These are phyloP conservation scores for Brettanomyces sp. DNA, from an alignment of 805 yeast species.

Conservation along the genomic window DNA sequence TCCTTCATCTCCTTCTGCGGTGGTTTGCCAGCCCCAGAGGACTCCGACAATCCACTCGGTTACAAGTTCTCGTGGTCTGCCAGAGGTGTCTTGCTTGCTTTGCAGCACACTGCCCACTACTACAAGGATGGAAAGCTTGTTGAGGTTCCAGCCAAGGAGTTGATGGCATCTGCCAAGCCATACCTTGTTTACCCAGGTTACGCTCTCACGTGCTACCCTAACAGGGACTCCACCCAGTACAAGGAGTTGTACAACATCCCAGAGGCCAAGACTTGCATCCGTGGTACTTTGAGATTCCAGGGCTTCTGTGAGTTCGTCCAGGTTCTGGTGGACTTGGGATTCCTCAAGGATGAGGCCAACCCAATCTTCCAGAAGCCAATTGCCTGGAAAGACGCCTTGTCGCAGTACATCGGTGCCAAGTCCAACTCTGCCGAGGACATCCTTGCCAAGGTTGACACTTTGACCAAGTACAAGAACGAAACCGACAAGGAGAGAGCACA, in stretches of 20 bases:
- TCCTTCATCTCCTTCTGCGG: constrained; percentile 97
- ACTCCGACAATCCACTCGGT: constrained; percentile 95
- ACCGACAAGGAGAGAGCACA: constrained; percentile 82
- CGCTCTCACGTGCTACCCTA: constrained; percentile 92
- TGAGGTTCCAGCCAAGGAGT: constrained; percentile 74
- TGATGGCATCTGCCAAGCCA: constrained; percentile 92
- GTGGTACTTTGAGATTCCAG: constrained; percentile 96
- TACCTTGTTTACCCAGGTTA: constrained; percentile 94
- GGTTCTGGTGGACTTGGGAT: constrained; percentile 88
- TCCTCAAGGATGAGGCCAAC: constrained; percentile 69
- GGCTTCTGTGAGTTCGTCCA: constrained; percentile 98
- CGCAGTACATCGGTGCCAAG: constrained; percentile 63
- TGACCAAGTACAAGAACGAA: constrained; percentile 71
- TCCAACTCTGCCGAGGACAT: constrained; percentile 67
- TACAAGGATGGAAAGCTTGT: constrained; percentile 80
- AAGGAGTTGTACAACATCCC: constrained; percentile 89
- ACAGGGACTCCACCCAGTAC: constrained; percentile 94
- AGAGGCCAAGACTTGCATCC: constrained; percentile 91
- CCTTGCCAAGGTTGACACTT: constrained; percentile 61
- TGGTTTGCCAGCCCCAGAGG: constrained; percentile 97
- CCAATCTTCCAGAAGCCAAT: constrained; percentile 46
- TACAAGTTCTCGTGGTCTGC: constrained; percentile 99
- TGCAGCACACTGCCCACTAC: constrained; percentile 87
- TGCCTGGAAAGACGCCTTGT: constrained; percentile 86
- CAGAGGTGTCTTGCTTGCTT: constrained; percentile 92